Conservation (phyloP, 345 rosid genomes). For the Zanthoxylum bungeanum region DNA sequence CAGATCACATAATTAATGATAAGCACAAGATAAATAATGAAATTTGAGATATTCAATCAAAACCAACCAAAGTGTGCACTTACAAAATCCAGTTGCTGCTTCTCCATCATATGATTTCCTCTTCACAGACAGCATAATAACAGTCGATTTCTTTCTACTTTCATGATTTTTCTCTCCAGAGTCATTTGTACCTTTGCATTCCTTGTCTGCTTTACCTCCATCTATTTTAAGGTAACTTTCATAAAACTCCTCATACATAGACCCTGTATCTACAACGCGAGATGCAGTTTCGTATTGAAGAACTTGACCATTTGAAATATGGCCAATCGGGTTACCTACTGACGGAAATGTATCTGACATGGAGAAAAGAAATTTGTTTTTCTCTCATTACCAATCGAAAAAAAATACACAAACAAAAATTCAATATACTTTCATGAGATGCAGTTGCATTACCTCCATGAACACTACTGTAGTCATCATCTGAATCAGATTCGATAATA, state of each 20-base stretch:
- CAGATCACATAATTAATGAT: neutral
- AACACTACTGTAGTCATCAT: slow-evolving; percentile 61
- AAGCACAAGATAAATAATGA: neutral
- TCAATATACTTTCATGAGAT: neutral
- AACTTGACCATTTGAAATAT: slow-evolving; percentile 38
- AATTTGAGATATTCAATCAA: neutral
- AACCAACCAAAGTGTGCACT: slow-evolving; percentile 12
- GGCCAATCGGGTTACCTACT: slow-evolving; percentile 25
- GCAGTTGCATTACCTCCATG: slow-evolving; percentile 37
- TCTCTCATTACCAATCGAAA: neutral
- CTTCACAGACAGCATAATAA: slow-evolving; percentile 54
- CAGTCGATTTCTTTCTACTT: slow-evolving; percentile 46
- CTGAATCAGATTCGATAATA: slow-evolving; percentile 74
- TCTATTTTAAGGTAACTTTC: slow-evolving; percentile 61
- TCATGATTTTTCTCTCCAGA: slow-evolving; percentile 39
- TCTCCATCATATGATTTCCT: slow-evolving; percentile 64
- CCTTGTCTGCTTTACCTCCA: slow-evolving; percentile 34
- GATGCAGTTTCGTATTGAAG: slow-evolving; percentile 53
- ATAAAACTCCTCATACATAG: slow-evolving; percentile 51
- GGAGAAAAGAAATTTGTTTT: neutral
- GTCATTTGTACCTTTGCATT: slow-evolving; percentile 29
- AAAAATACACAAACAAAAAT: neutral
- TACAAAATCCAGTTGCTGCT: slow-evolving; percentile 47
- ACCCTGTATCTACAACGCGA: slow-evolving; percentile 38
- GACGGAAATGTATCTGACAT: slow-evolving; percentile 42